Evolutionary conservation across 768 basidiomycete genomes (phyloP).

Genomic region (Boletus sp.): DNA sequence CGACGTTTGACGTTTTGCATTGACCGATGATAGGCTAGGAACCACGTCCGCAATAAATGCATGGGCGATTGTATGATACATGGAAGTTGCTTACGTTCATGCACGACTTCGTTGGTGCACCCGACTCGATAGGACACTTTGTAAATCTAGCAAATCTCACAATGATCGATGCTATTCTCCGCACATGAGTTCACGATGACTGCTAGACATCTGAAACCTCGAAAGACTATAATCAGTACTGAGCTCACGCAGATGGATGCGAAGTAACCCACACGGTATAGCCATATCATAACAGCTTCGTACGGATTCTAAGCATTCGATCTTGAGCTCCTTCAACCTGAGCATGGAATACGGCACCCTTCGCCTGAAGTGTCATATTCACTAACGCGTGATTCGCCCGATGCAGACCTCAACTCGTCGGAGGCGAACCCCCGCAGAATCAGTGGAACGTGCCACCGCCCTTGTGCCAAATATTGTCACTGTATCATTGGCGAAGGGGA

Average conservation of each 20-base stretch:
- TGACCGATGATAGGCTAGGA: neutral
- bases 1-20: neutral
- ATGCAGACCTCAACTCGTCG: neutral
- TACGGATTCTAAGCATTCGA: neutral
- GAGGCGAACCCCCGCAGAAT: neutral
- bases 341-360: neutral
- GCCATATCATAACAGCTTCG: neutral
- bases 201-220: neutral
- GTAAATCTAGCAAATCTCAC: neutral
- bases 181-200: neutral
- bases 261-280: neutral
- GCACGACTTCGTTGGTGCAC: neutral
- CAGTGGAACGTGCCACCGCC: too few species aligned
- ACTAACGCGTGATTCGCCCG: neutral
- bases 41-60: neutral
- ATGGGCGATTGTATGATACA: conserved; percentile 5
- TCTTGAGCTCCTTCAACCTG: neutral
- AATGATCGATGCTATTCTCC: neutral
- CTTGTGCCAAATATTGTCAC: too few species aligned
- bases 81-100: neutral
- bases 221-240: neutral
- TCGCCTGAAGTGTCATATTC: neutral
- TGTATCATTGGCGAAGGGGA: too few species aligned
- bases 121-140: neutral
- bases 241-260: neutral